A percentile compares a stretch with the other conserved stretches of the same genome.
These are phyloP conservation scores for Lipomyces chichibuensis DNA, from an alignment of 805 yeast species.

Conservation along the genomic window DNA sequence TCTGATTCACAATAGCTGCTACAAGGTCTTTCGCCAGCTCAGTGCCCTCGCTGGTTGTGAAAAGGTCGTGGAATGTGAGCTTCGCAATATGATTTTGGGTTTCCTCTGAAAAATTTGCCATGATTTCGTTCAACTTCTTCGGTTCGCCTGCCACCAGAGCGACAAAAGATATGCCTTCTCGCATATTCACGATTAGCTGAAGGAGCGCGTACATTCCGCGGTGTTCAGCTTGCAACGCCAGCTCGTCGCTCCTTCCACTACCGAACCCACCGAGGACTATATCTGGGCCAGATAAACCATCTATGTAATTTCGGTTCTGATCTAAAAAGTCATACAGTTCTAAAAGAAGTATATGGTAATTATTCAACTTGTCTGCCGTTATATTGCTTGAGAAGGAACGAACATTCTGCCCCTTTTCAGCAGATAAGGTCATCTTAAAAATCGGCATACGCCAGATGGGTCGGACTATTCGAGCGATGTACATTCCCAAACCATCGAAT, in stretches of 20 bases:
- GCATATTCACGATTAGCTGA: constrained; percentile 72
- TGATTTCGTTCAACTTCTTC: constrained; percentile 52
- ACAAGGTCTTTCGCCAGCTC: constrained; percentile 81
- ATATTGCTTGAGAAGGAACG: constrained; percentile 22
- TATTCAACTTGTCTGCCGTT: constrained; percentile 37
- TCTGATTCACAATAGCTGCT: constrained; percentile 84
- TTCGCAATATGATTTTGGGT: constrained; percentile 68
- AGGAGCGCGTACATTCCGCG: constrained; percentile 80
- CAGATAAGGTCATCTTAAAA: constrained; percentile 46
- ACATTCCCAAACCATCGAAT: constrained; percentile 82
- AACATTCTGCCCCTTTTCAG: constrained; percentile 5
- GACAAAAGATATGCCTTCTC: constrained; percentile 88
- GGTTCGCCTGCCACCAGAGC: constrained; percentile 71
- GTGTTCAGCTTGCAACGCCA: constrained; percentile 75
- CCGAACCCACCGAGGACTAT: constrained; percentile 36
- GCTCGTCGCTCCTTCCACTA: constrained; percentile 42
- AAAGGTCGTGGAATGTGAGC: constrained; percentile 72
- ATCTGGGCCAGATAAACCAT: constrained; percentile 48
- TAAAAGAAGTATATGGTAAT: constrained; percentile 41
- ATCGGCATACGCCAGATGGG: constrained; percentile 77
- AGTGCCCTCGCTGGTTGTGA: constrained; percentile 67
- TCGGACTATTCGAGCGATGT: constrained; percentile 76
- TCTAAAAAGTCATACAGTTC: constrained; percentile 47
- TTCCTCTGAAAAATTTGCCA: constrained; percentile 68
- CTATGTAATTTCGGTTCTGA: constrained; percentile 51